phyloP scores from a whole-genome alignment of 139 green algal species.

The Gonium pectorale region DNA sequence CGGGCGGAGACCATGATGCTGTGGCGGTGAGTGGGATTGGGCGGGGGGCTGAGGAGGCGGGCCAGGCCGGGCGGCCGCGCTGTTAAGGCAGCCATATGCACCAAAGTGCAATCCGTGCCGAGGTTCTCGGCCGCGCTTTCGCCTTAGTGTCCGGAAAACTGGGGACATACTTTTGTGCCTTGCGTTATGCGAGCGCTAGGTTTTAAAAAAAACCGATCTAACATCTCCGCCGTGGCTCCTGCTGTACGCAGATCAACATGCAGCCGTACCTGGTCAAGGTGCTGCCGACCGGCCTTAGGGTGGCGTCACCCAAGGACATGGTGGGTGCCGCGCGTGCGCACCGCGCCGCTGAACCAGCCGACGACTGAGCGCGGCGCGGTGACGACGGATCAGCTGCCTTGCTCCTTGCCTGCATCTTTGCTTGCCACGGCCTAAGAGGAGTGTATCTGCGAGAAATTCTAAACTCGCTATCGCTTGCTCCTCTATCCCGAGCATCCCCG shows the following conservation, averaged over 20 bases:
- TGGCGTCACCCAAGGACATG: background rate
- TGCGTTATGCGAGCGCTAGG: too few species aligned
- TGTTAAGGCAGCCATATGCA: background rate
- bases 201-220: too few species aligned
- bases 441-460: too few species aligned
- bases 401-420: too few species aligned
- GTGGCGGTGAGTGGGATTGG: background rate
- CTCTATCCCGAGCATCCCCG: too few species aligned
- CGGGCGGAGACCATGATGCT: background rate
- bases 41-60: background rate
- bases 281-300: background rate
- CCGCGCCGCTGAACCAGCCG: background rate
- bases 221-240: background rate
- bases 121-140: background rate
- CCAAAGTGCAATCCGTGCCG: background rate
- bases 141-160: background rate
- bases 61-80: too few species aligned
- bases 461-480: too few species aligned
- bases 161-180: background rate
- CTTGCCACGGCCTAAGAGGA: too few species aligned
- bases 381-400: too few species aligned
- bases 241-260: slow-evolving; percentile 1
- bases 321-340: background rate
- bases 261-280: slow-evolving; percentile 27
- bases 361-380: background rate